A percentile compares a stretch with the other conserved stretches of the same genome.
These are phyloP conservation scores for cucumber (Cucumis sativus) DNA, from an alignment of 306 rosid species.

Conservation along the genomic window Cucumber_9930_V3 NC_026660.2:26670501-26671000, in stretches of 20 bases:
- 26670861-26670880: background rate
- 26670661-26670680: background rate
- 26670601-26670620: constrained; percentile 46
- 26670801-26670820: background rate
- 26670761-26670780: background rate
- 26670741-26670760: background rate
- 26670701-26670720: background rate
- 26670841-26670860: background rate
- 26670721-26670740: constrained; percentile 1
- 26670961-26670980: constrained; percentile 15
- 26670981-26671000: constrained; percentile 1
- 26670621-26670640: constrained; percentile 21
- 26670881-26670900: background rate
- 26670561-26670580: constrained; percentile 40
- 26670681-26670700: background rate
- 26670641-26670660: constrained; percentile 17
- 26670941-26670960: constrained; percentile 18
- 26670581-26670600: constrained; percentile 15
- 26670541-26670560: constrained; percentile 45
- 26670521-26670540: constrained; percentile 39
- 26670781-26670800: constrained; percentile 2
- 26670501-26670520: constrained; percentile 39
- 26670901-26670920: background rate
- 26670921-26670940: constrained; percentile 17
- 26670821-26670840: background rate